These are phyloP conservation scores for Lizonia empirigonia DNA, from an alignment of 2,329 filamentous ascomycete genomes.

Conservation along the genomic window DNA sequence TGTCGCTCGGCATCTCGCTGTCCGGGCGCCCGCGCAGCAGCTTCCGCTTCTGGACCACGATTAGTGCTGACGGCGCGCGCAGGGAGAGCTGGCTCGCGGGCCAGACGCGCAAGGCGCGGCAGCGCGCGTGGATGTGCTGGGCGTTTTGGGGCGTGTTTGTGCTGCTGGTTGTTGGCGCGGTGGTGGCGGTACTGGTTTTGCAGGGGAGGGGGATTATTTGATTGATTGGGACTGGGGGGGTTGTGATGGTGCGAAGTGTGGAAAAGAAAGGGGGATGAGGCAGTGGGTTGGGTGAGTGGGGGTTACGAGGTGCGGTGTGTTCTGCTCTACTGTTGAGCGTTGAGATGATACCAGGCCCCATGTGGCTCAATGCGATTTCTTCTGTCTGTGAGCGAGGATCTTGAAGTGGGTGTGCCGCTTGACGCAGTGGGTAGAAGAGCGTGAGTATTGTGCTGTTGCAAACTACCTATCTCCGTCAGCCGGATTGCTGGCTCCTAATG, in stretches of 20 bases:
- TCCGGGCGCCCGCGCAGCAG: conserved; percentile 31
- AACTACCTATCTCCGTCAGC: conserved; percentile 1
- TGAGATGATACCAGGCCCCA: conserved; percentile 15
- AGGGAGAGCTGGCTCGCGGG: conserved; percentile 56
- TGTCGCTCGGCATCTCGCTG: conserved; percentile 27
- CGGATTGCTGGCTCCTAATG: conserved; percentile 9
- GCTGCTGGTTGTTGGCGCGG: conserved; percentile 53
- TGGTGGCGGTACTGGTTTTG: conserved; percentile 55
- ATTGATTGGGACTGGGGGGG: background rate
- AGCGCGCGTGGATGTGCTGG: conserved; percentile 56
- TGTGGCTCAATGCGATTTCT: conserved; percentile 8
- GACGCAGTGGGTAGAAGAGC: background rate
- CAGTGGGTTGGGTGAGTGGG: no score
- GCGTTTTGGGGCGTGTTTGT: conserved; percentile 54
- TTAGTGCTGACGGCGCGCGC: conserved; percentile 22
- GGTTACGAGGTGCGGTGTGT: no score
- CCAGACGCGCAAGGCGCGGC: conserved; percentile 56
- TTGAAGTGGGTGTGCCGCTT: background rate
- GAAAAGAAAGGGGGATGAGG: no score
- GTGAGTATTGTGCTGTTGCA: background rate
- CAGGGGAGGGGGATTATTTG: conserved; percentile 38
- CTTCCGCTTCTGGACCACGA: conserved; percentile 43
- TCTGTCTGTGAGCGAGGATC: background rate
- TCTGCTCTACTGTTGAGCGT: conserved; percentile 1
- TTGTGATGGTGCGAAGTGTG: background rate